A percentile compares a stretch with the other conserved stretches of the same genome.
Conservation (phyloP, 768 basidiomycete genomes). For the Auriscalpium vulgare region DNA sequence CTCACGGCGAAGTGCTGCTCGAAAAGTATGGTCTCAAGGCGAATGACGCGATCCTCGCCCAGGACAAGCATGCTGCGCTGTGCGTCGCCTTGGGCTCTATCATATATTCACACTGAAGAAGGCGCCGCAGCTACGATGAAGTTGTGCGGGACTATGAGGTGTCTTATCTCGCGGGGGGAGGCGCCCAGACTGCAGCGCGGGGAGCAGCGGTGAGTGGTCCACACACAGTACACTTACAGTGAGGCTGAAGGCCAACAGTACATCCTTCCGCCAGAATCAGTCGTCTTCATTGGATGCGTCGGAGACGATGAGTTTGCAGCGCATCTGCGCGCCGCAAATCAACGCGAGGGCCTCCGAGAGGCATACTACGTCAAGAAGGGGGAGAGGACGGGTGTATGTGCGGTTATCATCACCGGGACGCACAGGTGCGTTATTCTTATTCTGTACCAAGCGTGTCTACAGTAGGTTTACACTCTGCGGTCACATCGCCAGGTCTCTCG, state of each 20-base stretch:
- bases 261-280: constrained; percentile 56
- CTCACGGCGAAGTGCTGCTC: constrained; percentile 73
- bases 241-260: neutral
- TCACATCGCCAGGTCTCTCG: constrained; percentile 59
- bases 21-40: constrained; percentile 86
- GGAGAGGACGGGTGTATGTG: constrained; percentile 91
- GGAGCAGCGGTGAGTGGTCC: constrained; percentile 75
- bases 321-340: constrained; percentile 84
- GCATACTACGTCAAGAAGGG: constrained; percentile 85
- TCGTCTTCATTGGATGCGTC: constrained; percentile 91
- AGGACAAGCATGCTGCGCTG: constrained; percentile 81
- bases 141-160: constrained; percentile 66
- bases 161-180: constrained; percentile 93
- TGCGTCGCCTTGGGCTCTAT: constrained; percentile 29
- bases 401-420: constrained; percentile 90
- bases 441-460: neutral
- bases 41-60: constrained; percentile 94
- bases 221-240: neutral
- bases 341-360: constrained; percentile 81
- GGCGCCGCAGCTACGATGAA: constrained; percentile 70
- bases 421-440: constrained; percentile 49
- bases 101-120: neutral
- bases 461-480: neutral
- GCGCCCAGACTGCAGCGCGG: constrained; percentile 92
- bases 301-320: constrained; percentile 88